phyloP scores from a whole-genome alignment of 1,284 basidiomycete species.

The Earliella scabrosa region DNA sequence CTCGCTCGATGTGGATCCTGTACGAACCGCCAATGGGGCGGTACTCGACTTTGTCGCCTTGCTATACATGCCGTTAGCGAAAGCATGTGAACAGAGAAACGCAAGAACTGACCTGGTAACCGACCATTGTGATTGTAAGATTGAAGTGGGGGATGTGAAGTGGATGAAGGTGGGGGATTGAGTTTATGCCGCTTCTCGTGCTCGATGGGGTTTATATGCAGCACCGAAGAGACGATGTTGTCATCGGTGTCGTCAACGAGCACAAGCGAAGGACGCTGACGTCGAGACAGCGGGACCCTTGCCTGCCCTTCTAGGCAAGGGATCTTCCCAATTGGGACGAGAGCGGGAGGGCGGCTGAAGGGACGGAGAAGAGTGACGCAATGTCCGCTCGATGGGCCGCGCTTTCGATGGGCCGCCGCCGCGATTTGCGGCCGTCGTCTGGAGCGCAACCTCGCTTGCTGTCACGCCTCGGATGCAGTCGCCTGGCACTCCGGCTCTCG shows the following conservation, averaged over 20 bases:
- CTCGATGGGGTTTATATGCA: conserved; percentile 5
- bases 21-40: conserved; percentile 42
- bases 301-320: conserved; percentile 6
- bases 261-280: not conserved
- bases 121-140: conserved; percentile 6
- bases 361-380: not conserved
- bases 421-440: too few relatives aligned
- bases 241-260: conserved; percentile 16
- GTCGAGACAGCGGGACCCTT: not conserved
- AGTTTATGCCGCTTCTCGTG: not conserved
- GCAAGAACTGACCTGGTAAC: conserved; percentile 20
- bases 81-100: not conserved
- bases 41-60: conserved; percentile 49
- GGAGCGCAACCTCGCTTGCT: too few relatives aligned
- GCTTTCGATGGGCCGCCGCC: too few relatives aligned
- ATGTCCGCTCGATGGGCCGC: too few relatives aligned
- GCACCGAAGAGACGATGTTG: not conserved
- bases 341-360: not conserved
- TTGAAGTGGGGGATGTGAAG: not conserved
- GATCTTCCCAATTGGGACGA: not conserved
- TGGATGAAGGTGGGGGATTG: not conserved
- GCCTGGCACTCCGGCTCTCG: too few relatives aligned
- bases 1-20: not conserved
- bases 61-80: conserved; percentile 25
- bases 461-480: too few relatives aligned